phyloP scores from a whole-genome alignment of 1,284 basidiomycete genomes.

The Ceratobasidium sp. region DNA sequence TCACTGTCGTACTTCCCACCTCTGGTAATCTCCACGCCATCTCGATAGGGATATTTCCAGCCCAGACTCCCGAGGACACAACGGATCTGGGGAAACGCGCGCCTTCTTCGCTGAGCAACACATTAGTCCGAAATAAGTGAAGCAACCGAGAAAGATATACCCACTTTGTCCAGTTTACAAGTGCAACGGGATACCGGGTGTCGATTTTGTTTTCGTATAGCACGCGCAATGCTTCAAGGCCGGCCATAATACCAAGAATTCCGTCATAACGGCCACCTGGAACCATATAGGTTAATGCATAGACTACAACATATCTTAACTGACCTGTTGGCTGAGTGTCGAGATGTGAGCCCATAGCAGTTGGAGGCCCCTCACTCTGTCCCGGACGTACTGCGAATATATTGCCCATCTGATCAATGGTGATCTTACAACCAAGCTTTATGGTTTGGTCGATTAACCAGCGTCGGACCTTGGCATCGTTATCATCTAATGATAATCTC shows the following conservation, averaged over 20 bases:
- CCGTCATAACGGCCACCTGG: conserved; percentile 50
- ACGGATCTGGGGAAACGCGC: conserved; percentile 49
- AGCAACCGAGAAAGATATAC: neutral
- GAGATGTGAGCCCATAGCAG: too few species aligned
- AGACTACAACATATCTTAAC: too few species aligned
- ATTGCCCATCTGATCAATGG: too few species aligned
- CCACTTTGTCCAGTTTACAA: conserved; percentile 50
- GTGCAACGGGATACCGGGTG: conserved; percentile 48
- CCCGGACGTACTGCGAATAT: too few species aligned
- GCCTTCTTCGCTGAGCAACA: conserved; percentile 47
- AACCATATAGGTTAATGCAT: too few species aligned
- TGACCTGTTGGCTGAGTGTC: too few species aligned
- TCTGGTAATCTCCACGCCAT: conserved; percentile 41
- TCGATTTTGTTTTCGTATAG: conserved; percentile 48
- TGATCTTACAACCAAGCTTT: too few species aligned
- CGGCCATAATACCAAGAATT: conserved; percentile 49
- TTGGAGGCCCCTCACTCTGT: too few species aligned
- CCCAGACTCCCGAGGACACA: conserved; percentile 48
- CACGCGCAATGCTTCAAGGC: conserved; percentile 48
- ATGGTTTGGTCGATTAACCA: too few species aligned
- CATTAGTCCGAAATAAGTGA: neutral
- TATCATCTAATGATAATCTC: too few species aligned
- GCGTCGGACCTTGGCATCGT: too few species aligned
- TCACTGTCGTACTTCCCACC: neutral
- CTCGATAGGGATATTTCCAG: conserved; percentile 46